These are phyloP conservation scores for Penicillium sp. DNA, from an alignment of 2,329 filamentous ascomycete genomes.

Conservation along the genomic window DNA sequence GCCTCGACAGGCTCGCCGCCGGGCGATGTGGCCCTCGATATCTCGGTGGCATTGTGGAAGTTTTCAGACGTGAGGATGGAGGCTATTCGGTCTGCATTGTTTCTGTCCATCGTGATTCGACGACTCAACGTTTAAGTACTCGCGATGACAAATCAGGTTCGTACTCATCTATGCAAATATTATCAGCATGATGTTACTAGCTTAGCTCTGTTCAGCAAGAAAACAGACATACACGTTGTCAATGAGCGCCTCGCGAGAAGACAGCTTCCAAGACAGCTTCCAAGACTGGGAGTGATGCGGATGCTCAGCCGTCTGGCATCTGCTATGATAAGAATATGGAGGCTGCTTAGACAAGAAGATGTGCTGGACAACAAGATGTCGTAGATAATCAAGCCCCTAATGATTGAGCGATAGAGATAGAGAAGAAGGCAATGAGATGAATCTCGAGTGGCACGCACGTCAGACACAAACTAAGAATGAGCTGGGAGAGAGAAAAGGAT, in stretches of 20 bases:
- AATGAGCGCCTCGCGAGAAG: too few relatives aligned
- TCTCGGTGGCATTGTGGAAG: conserved; percentile 55
- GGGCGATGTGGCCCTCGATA: conserved; percentile 82
- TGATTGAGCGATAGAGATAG: background rate
- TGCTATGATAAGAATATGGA: too few relatives aligned
- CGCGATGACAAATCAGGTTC: conserved; percentile 2
- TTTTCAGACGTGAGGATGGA: conserved; percentile 35
- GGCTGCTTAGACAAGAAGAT: too few relatives aligned
- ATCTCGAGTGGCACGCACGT: background rate
- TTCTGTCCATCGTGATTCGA: conserved; percentile 32
- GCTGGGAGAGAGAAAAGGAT: background rate
- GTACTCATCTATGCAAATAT: too few relatives aligned
- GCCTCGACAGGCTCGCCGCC: conserved; percentile 51
- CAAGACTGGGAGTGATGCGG: too few relatives aligned
- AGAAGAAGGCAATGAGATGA: background rate
- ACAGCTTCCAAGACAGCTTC: too few relatives aligned
- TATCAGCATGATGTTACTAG: too few relatives aligned
- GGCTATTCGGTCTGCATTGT: conserved; percentile 19
- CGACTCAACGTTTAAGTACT: background rate
- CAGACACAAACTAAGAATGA: background rate
- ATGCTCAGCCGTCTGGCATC: too few relatives aligned
- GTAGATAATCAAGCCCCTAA: too few relatives aligned
- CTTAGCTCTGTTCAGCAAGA: too few relatives aligned
- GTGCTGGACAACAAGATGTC: too few relatives aligned
- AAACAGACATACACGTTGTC: too few relatives aligned